Percentiles rank a stretch among this genome's conserved stretches.
phyloP scores from a whole-genome alignment of 139 green algal genomes.

The Volvox africanus region DNA sequence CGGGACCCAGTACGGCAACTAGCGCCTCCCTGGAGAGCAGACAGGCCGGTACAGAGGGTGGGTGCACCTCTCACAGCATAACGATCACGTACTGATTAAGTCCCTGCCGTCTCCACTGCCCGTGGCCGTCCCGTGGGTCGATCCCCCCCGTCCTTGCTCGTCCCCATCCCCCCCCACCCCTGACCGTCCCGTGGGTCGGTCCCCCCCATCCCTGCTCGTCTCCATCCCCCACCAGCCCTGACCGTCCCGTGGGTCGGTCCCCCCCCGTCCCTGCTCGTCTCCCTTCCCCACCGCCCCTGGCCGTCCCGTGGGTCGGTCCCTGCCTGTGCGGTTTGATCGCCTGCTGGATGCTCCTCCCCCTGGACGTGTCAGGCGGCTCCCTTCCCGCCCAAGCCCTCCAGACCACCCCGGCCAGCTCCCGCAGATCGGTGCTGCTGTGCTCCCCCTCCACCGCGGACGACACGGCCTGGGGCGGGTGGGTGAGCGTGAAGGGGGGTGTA shows the following conservation, averaged over 20 bases:
- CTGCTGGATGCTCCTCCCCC: constrained; percentile 38
- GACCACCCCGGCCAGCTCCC: constrained; percentile 53
- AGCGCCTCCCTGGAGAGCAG: constrained; percentile 47
- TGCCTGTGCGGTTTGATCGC: constrained; percentile 49
- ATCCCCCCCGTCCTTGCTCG: background rate
- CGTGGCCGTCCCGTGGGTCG: too few relatives aligned
- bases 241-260: too few relatives aligned
- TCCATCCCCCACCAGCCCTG: background rate
- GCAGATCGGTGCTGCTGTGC: constrained; percentile 61
- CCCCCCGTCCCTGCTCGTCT: background rate
- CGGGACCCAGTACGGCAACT: constrained; percentile 22
- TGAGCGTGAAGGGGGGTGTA: too few relatives aligned
- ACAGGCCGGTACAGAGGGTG: too few relatives aligned
- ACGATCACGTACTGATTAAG: too few relatives aligned
- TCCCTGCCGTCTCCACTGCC: too few relatives aligned
- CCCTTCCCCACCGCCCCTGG: background rate
- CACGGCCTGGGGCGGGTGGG: background rate
- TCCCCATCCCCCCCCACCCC: background rate
- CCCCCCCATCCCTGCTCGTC: background rate
- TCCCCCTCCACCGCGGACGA: constrained; percentile 60
- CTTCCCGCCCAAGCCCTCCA: constrained; percentile 47
- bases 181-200: background rate
- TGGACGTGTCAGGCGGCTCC: constrained; percentile 40
- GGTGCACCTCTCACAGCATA: too few relatives aligned
- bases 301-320: background rate